phyloP scores from a whole-genome alignment of 805 yeast genomes.

The Pichia membranifaciens region DNA sequence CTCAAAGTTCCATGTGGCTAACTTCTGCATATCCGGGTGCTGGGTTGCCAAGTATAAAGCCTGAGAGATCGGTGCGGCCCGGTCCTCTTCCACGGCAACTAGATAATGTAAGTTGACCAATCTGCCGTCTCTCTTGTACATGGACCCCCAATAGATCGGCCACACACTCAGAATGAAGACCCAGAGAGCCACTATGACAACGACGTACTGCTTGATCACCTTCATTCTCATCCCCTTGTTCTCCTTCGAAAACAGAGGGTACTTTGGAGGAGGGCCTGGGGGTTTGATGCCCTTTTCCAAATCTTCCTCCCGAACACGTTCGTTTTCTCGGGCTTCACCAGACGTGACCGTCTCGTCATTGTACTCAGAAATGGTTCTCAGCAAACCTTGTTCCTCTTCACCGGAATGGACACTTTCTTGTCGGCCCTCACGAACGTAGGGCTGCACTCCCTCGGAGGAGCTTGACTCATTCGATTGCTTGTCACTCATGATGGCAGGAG shows the following conservation, averaged over 20 bases:
- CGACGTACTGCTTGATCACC: constrained; percentile 14
- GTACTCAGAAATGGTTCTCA: constrained; percentile 21
- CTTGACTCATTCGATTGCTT: not conserved
- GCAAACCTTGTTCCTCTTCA: constrained; percentile 5
- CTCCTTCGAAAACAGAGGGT: constrained; percentile 17
- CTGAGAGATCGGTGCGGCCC: constrained; percentile 28
- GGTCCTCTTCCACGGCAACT: constrained; percentile 35
- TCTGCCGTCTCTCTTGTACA: constrained; percentile 29
- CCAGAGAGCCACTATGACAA: constrained; percentile 28
- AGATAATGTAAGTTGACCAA: constrained; percentile 33
- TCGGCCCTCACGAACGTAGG: not conserved
- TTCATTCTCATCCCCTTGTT: constrained; percentile 13
- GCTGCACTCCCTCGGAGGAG: not conserved
- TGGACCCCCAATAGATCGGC: constrained; percentile 47
- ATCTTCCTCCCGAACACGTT: constrained; percentile 2
- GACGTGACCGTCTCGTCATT: constrained; percentile 19
- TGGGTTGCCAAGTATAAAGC: constrained; percentile 20
- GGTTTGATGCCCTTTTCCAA: constrained; percentile 2
- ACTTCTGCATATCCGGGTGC: constrained; percentile 11
- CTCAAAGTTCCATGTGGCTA: constrained; percentile 35
- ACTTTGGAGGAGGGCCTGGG: constrained; percentile 8
- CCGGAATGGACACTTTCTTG: not conserved
- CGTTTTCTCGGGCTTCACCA: constrained; percentile 13
- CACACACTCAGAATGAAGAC: constrained; percentile 34
- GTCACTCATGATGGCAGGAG: not conserved